Evolutionary conservation across 2,329 filamentous ascomycete genomes (phyloP), one percentile per base, ranked within the genome.

Genomic region (Aaosphaeria pasadenensis): DNA sequence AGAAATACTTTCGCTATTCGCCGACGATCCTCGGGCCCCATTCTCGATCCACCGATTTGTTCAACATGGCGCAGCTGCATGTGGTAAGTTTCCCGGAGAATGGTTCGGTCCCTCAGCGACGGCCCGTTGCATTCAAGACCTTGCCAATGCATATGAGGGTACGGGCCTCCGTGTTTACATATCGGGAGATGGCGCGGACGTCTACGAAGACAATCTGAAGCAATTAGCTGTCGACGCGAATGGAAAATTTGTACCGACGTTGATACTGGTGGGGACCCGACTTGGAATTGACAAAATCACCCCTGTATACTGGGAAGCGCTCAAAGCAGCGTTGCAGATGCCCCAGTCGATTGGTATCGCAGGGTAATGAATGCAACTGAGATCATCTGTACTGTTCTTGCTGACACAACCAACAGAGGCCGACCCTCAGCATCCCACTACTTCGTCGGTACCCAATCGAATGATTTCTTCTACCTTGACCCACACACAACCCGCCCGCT

Each of bases 41-140:
- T 97, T 95, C 66, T 97, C 92, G 1, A 90, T 99, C 58, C 94
- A 99, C 63, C 89, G 86, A 52, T 99, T 99, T 63, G 94, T 99
- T 33, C 79, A 86, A 45, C 88, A 96, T 59, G 94, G 94, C 13
- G 91, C 91, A 28, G 78, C 81, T 33, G 86, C 87, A 3, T 99
- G 94, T 70, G 91, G 90, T 4, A 97, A 96, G 71, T 89, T 95
- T 63, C 94, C 94, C 0, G 94, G 94, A 35, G 90, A 97, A 72
- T 99, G 94, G 94, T 99, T 99, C 72, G 94, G 94, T 0, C 94
- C 94, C n/a, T 96, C 91, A 13, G 94, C 94, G 5, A 95, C 94
- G 7, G 91, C 94, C 42, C 84, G 87, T 48, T 97, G 94, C 69
- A 96, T 99, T 57, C 87, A 94, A 69, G 88, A 89, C 17, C 77